Evolutionary conservation across 495 filamentous ascomycete genomes (phyloP), one percentile per base, ranked within the genome.

Genomic region (Sordaria brevicollis): DNA sequence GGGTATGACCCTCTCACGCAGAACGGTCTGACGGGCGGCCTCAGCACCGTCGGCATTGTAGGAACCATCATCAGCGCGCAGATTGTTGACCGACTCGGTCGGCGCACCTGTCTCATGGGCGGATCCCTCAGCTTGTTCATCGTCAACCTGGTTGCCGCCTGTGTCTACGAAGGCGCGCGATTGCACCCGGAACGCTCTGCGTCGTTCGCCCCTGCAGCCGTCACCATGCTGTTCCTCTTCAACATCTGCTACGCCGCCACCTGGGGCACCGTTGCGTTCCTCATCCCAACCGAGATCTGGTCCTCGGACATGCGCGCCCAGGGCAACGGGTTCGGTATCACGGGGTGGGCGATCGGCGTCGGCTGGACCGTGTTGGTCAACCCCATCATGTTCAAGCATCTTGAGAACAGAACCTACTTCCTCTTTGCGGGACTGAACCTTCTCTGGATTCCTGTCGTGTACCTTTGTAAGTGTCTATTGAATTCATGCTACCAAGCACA

Each of bases 341-440:
- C 70, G 31, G 70, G 70, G 17, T 71, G 70, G 70, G 70, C 70
- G 19, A 68, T 71, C 5, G 70, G 70, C 36, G 70, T 93, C 5
- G 89, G 90, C 2, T 89, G 90, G 19, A 85, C 90, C n/a, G 49
- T 57, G 21, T 19, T 57, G 49, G 83, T 92, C 15, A 83, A 90
- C 54, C 88, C 87, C 4, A 92, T 93, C 75, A 89, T 93, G 87
- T 85, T 92, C 41, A 75, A 84, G 8, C 81, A 84, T 31, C 78
- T 93, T 31, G 70, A 71, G 70, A 71, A 71, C 87, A 57, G 49
- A 21, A 57, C 49, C 21, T 57, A 70, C 57, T 70, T 70, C 35
- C 68, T 70, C 68, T 70, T 70, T n/a, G 68, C 68, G 29, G 68
- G 68, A 57, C 19, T 57, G 13, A 57, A 57, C 49, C 49, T 57